Base-by-base conservation (phyloP, 805 yeast genomes). In the Lachancea nothofagi region DNA sequence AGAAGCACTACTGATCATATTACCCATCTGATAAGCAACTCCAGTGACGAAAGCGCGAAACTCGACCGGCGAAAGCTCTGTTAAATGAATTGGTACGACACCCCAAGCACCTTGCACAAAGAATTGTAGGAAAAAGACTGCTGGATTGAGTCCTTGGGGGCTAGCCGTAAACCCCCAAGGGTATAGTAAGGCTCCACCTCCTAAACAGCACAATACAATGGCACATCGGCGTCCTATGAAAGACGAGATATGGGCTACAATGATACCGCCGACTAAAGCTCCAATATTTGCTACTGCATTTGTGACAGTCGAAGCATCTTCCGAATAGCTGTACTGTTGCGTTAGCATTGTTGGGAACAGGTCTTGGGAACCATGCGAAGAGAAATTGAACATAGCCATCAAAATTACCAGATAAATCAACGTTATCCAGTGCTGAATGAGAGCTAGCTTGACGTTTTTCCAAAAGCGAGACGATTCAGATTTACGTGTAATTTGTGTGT, bases 351-450 rank as follows among this genome's bases (percentile, higher is more conserved):
- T 78, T 29, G 87, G 85, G 59, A 72, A 80, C 53, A 82, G 64
- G 59, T 82, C 90, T 61, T 82, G 88, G 6, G 86, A 75, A 0
- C 86, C 87, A 49, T 82, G 90, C 8, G 84, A 73, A 63, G 74
- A 72, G 64, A 80, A 82, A 60, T 80, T 81, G 65, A 78, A 75
- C 28, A 79, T 82, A 26, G 81, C 66, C 82, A 78, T 77, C 46
- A 78, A 55, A 22, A 79, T 47, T 31, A 80, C 73, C 57, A 73
- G 57, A 56, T 80, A 80, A 35, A 74, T 54, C 45, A 77, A 61
- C 53, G 74, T 68, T 25, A 78, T 63, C 86, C 86, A 80, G 57
- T 80, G 72, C 19, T 59, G 56, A 45, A 64, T 67, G 42, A 67
- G 51, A 3, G 75, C 68, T 1, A 21, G 37, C 27, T 48, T 47